phyloP scores from a whole-genome alignment of 345 rosid species.

The Brassica nigra region DNA sequence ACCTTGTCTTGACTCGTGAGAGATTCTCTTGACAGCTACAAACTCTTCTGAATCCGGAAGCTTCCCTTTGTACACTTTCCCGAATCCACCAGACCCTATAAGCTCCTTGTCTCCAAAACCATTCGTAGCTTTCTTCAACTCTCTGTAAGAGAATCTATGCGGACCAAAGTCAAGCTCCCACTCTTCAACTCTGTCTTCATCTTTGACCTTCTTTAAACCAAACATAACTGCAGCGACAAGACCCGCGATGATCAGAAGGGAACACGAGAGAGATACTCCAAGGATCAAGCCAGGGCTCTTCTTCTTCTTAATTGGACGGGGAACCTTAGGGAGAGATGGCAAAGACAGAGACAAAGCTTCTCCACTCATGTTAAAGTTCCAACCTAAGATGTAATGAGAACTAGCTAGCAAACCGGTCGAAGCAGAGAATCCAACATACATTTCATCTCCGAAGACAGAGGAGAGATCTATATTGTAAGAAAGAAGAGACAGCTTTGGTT shows the following conservation, averaged over 20 bases:
- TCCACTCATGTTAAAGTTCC: conserved; percentile 80
- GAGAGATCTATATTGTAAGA: conserved; percentile 68
- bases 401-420: conserved; percentile 86
- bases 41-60: conserved; percentile 50
- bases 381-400: conserved; percentile 76
- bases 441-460: conserved; percentile 50
- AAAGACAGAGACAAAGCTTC: conserved; percentile 60
- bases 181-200: conserved; percentile 62
- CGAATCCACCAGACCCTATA: conserved; percentile 86
- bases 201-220: conserved; percentile 47
- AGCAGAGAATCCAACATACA: conserved; percentile 90
- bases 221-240: conserved; percentile 42
- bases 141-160: conserved; percentile 71
- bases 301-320: conserved; percentile 41
- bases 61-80: conserved; percentile 80
- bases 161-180: conserved; percentile 92
- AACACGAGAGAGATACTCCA: conserved; percentile 46
- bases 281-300: conserved; percentile 40
- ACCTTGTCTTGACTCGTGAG: conserved; percentile 82
- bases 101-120: conserved; percentile 80
- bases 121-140: conserved; percentile 75
- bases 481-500: conserved; percentile 61
- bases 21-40: conserved; percentile 80
- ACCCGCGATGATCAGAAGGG: conserved; percentile 32
- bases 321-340: conserved; percentile 68